phyloP scores from a whole-genome alignment of 352 stramenopile genomes.

The Phytophthora agathidicida region DNA sequence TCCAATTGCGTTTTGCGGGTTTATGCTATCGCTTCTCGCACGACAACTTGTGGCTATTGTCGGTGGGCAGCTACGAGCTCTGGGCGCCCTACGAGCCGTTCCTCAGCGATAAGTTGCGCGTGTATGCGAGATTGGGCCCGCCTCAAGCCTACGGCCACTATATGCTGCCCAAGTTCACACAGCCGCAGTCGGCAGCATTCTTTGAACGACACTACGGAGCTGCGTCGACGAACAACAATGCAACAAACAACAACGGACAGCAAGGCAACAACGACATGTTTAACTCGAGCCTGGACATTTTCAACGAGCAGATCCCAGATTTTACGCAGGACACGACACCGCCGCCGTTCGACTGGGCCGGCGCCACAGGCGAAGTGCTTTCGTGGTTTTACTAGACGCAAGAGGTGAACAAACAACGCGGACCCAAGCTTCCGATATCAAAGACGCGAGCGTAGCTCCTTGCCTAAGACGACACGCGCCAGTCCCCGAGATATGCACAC shows the following conservation, averaged over 20 bases:
- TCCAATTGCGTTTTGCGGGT: slow-evolving; percentile 41
- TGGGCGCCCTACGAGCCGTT: slow-evolving; percentile 44
- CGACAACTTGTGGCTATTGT: slow-evolving; percentile 35
- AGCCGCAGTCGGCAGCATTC: slow-evolving; percentile 29
- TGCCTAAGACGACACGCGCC: slow-evolving; percentile 3
- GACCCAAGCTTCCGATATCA: neutral
- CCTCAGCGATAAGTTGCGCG: slow-evolving; percentile 23
- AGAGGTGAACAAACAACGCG: slow-evolving; percentile 1
- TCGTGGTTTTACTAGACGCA: slow-evolving; percentile 43
- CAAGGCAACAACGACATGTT: slow-evolving; percentile 23
- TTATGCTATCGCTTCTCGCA: slow-evolving; percentile 43
- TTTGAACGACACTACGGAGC: slow-evolving; percentile 37
- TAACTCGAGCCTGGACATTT: slow-evolving; percentile 29
- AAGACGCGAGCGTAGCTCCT: slow-evolving; percentile 15
- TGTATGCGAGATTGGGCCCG: slow-evolving; percentile 32
- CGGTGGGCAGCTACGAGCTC: slow-evolving; percentile 37
- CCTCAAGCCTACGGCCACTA: slow-evolving; percentile 33
- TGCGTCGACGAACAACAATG: slow-evolving; percentile 6
- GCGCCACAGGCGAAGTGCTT: slow-evolving; percentile 34
- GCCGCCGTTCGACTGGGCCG: slow-evolving; percentile 25
- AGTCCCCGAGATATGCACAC: slow-evolving; percentile 21
- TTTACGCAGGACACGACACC: slow-evolving; percentile 31
- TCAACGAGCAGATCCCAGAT: slow-evolving; percentile 37
- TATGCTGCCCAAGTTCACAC: slow-evolving; percentile 37
- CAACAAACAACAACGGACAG: slow-evolving; percentile 9